These are phyloP conservation scores for Rhododendron kiyosumense DNA, from an alignment of 148 eudicot species.

Conservation along the genomic window DNA sequence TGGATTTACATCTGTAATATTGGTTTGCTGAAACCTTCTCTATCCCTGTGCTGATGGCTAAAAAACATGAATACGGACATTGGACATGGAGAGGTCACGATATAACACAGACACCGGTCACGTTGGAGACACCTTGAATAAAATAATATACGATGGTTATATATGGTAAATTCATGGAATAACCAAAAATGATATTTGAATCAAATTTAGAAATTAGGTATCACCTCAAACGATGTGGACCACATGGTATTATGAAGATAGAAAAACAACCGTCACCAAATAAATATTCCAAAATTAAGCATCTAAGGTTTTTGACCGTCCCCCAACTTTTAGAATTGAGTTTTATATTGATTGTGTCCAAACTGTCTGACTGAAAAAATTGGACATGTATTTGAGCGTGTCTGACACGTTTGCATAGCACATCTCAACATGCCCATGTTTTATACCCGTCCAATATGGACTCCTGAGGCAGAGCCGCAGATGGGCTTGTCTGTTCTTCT, in stretches of 20 bases:
- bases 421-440: neutral
- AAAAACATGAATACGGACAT: neutral
- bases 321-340: neutral
- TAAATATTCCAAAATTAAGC: neutral
- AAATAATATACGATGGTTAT: neutral
- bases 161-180: neutral
- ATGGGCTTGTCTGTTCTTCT: neutral
- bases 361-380: neutral
- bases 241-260: neutral
- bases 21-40: neutral
- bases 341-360: neutral
- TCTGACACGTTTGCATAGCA: neutral
- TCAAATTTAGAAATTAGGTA: no score
- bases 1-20: neutral
- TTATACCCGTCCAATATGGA: neutral
- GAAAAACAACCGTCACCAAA: neutral
- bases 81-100: neutral
- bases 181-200: neutral
- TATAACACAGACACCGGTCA: neutral
- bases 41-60: neutral
- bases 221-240: no score
- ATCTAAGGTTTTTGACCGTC: neutral
- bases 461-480: neutral
- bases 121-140: neutral
- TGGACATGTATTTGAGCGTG: neutral